Evolutionary conservation across 768 basidiomycete species (phyloP).

Genomic region (Leccinum sublutescens): DNA sequence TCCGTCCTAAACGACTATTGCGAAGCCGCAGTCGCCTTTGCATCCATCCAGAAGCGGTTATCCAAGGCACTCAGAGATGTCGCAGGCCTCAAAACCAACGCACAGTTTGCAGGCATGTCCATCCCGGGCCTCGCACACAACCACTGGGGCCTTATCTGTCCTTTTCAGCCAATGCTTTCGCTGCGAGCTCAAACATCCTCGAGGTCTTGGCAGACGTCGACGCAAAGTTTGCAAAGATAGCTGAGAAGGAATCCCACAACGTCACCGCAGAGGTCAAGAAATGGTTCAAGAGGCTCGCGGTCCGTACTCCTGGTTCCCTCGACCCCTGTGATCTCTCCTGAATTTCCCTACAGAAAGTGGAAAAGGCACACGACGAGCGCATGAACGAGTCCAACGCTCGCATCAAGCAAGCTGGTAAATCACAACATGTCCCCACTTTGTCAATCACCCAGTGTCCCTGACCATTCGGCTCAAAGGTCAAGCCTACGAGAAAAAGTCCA

Average conservation of each 20-base stretch:
- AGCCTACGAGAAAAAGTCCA: slow-evolving; percentile 75
- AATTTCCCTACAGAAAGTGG: slow-evolving; percentile 62
- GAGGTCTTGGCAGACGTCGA: slow-evolving; percentile 72
- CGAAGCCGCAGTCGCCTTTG: slow-evolving; percentile 63
- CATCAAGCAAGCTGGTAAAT: slow-evolving; percentile 72
- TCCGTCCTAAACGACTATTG: slow-evolving; percentile 71
- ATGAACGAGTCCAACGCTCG: slow-evolving; percentile 63
- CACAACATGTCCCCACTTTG: too few relatives aligned
- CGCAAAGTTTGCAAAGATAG: slow-evolving; percentile 69
- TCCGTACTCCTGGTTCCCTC: slow-evolving; percentile 34
- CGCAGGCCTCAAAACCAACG: slow-evolving; percentile 56
- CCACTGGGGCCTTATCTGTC: not conserved
- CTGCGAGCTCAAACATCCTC: slow-evolving; percentile 61
- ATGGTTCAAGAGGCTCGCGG: slow-evolving; percentile 83
- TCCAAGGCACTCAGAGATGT: slow-evolving; percentile 68
- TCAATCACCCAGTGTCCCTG: not conserved
- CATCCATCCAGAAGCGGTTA: slow-evolving; percentile 70
- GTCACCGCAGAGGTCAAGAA: slow-evolving; percentile 73
- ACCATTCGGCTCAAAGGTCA: slow-evolving; percentile 46
- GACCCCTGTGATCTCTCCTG: not conserved
- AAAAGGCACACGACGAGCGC: slow-evolving; percentile 72
- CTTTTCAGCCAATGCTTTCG: slow-evolving; percentile 63
- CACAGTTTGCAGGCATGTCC: slow-evolving; percentile 59
- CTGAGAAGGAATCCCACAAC: slow-evolving; percentile 68
- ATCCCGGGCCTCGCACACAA: not conserved